phyloP scores from a whole-genome alignment of 2,329 filamentous ascomycete genomes.

The Hyphodiscus sp. region DNA sequence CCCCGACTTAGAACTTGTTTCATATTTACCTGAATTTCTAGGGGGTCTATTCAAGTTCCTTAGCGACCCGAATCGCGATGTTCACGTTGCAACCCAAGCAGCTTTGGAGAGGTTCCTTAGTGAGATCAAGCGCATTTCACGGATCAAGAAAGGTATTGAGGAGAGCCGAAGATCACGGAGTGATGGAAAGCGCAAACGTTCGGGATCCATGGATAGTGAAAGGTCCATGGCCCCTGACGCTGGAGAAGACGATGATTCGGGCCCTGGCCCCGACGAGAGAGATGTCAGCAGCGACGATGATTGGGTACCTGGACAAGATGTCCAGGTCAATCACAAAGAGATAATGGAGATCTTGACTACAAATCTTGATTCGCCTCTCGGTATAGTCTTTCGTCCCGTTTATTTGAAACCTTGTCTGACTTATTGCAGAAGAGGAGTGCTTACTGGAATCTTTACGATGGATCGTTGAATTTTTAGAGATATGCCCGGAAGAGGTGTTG shows the following conservation, averaged over 20 bases:
- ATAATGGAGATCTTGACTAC: constrained; percentile 88
- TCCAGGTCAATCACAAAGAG: constrained; percentile 85
- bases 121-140: constrained; percentile 91
- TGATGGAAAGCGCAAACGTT: constrained; percentile 60
- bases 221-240: constrained; percentile 47
- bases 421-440: constrained; percentile 71
- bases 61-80: constrained; percentile 84
- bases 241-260: constrained; percentile 53
- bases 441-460: constrained; percentile 85
- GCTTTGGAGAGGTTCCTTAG: constrained; percentile 84
- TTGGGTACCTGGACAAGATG: constrained; percentile 96
- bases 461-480: constrained; percentile 95
- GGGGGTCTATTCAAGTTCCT: constrained; percentile 86
- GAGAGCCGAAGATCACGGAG: constrained; percentile 68
- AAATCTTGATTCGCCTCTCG: constrained; percentile 76
- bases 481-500: constrained; percentile 93
- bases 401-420: constrained; percentile 8
- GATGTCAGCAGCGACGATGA: constrained; percentile 72
- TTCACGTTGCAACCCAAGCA: constrained; percentile 87
- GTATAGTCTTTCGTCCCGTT: constrained; percentile 37
- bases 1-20: constrained; percentile 89
- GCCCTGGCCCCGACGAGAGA: constrained; percentile 49
- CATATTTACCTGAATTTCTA: constrained; percentile 86
- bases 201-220: constrained; percentile 62
- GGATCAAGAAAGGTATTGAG: constrained; percentile 84